Evolutionary conservation across 257 asterid species (phyloP), one percentile per base, ranked within the genome.

Genomic region (Petrea volubilis): DNA sequence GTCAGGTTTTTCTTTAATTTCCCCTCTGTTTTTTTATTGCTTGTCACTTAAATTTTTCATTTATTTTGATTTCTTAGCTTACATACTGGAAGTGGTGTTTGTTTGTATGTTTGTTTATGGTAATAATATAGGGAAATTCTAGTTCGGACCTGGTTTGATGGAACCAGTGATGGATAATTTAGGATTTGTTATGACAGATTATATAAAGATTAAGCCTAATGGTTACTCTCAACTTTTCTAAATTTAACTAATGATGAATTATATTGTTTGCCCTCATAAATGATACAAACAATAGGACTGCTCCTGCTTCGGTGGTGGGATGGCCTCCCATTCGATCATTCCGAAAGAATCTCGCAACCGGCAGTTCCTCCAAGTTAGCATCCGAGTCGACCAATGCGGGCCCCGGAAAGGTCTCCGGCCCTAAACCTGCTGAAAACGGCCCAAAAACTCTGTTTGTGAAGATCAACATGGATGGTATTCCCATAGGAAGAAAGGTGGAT

Each of bases 381-480:
- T 53, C 83, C 8, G 93, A 75, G 40, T 62, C 84, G 2, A 83
- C 63, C 5, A 74, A 65, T 65, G 85, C 28, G 28, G 74, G 53
- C 51, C 82, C 75, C 7, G 75, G 20, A 62, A 82, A 86, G 75
- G 70, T 27, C 14, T 33, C 82, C 6, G 59, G 34, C 10, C 60
- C 78, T 40, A 85, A 87, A 49, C 76, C 82, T 3, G 47, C 34
- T 10, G 84, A 86, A 75, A 84, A 46, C 20, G 47, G 68, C 77
- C 75, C 77, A 9, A 86, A 88, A 77, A 85, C 87, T 21, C 67
- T 77, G 82, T 87, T 92, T 78, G 98, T 92, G 60, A 92, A 92
- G 89, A 90, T 92, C 81, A 88, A 92, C 81, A 90, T 90, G 97
- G 98, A 92, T 71, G 98, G 98, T 29, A 74, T 92, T 58, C 98